These are phyloP conservation scores for Sicyos edulis DNA, from an alignment of 306 rosid species.

Conservation along the genomic window DNA sequence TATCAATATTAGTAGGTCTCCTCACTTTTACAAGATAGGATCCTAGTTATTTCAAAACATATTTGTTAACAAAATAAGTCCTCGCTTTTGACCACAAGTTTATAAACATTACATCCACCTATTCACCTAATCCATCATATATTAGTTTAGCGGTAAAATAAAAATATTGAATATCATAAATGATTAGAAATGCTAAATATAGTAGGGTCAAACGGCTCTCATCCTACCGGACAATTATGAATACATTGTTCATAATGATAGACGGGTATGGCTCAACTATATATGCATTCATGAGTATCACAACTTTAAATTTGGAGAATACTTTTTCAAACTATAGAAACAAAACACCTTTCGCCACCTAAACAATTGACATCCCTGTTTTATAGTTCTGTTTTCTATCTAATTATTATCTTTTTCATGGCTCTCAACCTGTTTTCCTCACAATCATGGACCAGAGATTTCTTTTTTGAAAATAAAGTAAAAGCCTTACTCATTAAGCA, in stretches of 20 bases:
- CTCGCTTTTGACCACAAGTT: too few relatives aligned
- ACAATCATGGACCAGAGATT: constrained; percentile 5
- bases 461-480: neutral
- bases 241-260: neutral
- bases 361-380: neutral
- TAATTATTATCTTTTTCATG: neutral
- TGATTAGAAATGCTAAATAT: too few relatives aligned
- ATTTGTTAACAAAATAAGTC: too few relatives aligned
- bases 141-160: too few relatives aligned
- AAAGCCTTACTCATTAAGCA: constrained; percentile 3
- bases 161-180: too few relatives aligned
- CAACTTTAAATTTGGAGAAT: neutral
- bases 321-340: neutral
- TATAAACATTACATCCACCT: too few relatives aligned
- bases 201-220: too few relatives aligned
- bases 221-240: neutral
- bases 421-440: neutral
- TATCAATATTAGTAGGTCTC: too few relatives aligned
- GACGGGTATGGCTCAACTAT: neutral
- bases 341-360: neutral
- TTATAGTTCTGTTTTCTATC: neutral
- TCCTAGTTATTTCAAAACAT: too few relatives aligned
- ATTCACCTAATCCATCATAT: too few relatives aligned
- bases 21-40: too few relatives aligned
- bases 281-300: neutral